Percentiles rank a stretch among this genome's conserved stretches.
Evolutionary conservation across 768 basidiomycete species (phyloP).

Genomic region (Hygrophorus pudorinus): DNA sequence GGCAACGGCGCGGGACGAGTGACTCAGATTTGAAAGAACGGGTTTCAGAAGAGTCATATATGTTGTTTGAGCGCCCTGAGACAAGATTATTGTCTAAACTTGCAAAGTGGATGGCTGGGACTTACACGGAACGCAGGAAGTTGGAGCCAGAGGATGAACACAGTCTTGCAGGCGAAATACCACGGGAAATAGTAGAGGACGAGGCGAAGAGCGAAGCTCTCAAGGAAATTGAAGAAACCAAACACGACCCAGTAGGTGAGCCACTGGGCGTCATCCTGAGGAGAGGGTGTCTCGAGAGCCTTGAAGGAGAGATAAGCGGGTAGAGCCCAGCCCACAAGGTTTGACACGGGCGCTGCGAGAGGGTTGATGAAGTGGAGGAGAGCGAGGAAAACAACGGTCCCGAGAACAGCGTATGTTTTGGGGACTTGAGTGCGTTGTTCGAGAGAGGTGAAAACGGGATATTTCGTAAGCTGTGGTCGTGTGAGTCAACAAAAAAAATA

Average conservation of each 20-base stretch:
- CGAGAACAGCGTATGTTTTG: conserved; percentile 84
- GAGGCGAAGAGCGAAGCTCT: conserved; percentile 72
- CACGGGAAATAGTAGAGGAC: conserved; percentile 91
- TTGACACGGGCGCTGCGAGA: conserved; percentile 86
- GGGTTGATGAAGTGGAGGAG: conserved; percentile 82
- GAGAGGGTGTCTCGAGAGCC: conserved; percentile 80
- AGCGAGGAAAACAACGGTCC: conserved; percentile 53
- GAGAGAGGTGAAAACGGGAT: conserved; percentile 71
- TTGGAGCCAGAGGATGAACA: conserved; percentile 89
- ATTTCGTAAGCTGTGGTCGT: conserved; percentile 60
- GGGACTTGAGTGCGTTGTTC: conserved; percentile 90
- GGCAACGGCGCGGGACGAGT: conserved; percentile 31
- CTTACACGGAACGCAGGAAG: conserved; percentile 75
- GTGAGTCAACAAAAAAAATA: conserved; percentile 6
- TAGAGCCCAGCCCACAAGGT: conserved; percentile 89
- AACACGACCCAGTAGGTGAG: conserved; percentile 97
- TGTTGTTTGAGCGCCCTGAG: conserved; percentile 76
- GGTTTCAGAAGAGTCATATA: conserved; percentile 77
- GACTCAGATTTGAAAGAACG: conserved; percentile 54
- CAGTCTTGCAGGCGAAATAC: conserved; percentile 90
- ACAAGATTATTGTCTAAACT: conserved; percentile 7
- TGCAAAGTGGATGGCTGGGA: conserved; percentile 12
- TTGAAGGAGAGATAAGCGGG: conserved; percentile 94
- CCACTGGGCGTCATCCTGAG: conserved; percentile 89
- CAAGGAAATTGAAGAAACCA: conserved; percentile 87